Conservation (phyloP, 2,329 filamentous ascomycete genomes). For the Colletotrichum eleusines region DNA sequence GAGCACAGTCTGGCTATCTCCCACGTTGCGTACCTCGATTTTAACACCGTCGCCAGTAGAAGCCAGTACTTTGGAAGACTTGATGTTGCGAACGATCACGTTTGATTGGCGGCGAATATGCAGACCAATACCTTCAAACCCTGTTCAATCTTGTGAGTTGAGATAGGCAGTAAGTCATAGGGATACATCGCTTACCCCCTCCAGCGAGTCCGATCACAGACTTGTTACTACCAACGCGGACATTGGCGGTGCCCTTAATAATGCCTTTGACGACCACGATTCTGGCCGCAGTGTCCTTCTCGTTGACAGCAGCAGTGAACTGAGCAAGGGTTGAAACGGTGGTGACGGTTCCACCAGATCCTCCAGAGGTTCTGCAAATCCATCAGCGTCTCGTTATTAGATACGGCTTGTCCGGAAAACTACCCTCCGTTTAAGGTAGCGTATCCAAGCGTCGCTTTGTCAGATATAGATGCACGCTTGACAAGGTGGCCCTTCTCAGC, state of each 20-base stretch:
- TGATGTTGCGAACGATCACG: constrained; percentile 69
- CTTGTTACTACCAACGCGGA: constrained; percentile 57
- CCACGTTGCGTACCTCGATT: constrained; percentile 23
- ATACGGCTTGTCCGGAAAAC: not conserved
- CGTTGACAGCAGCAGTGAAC: constrained; percentile 58
- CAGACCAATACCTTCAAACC: constrained; percentile 52
- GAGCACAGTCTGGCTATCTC: accelerated
- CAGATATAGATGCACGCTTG: constrained; percentile 43
- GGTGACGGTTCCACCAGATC: constrained; percentile 60
- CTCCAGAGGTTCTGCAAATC: constrained; percentile 58
- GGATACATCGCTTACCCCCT: constrained; percentile 16
- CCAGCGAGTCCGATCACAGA: constrained; percentile 54
- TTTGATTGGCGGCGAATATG: constrained; percentile 60
- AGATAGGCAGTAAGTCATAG: accelerated
- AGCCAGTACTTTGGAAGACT: constrained; percentile 54
- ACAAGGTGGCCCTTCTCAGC: constrained; percentile 34
- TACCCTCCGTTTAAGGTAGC: constrained; percentile 57
- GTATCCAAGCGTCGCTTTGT: constrained; percentile 54
- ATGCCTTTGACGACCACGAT: constrained; percentile 55
- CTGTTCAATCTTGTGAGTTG: not conserved
- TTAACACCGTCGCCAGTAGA: constrained; percentile 57
- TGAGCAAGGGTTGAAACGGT: constrained; percentile 60
- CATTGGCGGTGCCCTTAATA: constrained; percentile 53
- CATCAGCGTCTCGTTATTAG: not conserved
- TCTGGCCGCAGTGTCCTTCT: constrained; percentile 51